phyloP scores from a whole-genome alignment of 192 early-diverging fungal species.

The Mortierella claussenii region DNA sequence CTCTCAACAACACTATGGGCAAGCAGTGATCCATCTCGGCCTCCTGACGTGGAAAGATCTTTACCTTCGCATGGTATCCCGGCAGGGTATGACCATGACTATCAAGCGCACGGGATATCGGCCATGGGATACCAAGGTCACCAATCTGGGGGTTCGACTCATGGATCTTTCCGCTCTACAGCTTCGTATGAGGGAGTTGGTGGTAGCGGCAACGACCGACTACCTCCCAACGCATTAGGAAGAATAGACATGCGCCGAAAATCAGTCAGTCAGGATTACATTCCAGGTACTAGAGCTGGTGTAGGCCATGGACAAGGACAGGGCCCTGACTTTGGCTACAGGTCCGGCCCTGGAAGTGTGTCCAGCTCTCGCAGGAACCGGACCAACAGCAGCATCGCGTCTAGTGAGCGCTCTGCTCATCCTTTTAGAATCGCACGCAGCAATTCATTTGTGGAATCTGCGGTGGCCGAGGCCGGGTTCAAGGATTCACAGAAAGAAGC shows the following conservation, averaged over 20 bases:
- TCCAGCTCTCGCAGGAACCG: not conserved
- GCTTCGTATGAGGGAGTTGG: too few relatives aligned
- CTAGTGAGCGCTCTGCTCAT: not conserved
- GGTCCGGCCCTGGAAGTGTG: not conserved
- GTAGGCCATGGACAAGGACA: too few relatives aligned
- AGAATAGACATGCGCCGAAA: not conserved
- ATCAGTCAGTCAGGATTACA: not conserved
- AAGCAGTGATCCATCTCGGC: not conserved
- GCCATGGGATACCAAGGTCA: not conserved
- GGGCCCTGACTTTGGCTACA: too few relatives aligned
- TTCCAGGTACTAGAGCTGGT: not conserved
- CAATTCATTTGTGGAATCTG: constrained; percentile 34
- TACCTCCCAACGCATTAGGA: not conserved
- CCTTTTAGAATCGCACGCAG: constrained; percentile 14
- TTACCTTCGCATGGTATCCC: constrained; percentile 24
- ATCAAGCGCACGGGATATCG: constrained; percentile 21
- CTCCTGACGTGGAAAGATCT: constrained; percentile 11
- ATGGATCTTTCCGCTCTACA: not conserved
- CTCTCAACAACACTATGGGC: not conserved
- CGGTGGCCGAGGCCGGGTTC: constrained; percentile 36
- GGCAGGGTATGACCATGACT: not conserved
- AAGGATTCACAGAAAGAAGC: constrained; percentile 7
- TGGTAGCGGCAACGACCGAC: not conserved
- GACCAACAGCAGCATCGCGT: too few relatives aligned
- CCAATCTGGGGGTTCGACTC: not conserved